phyloP scores from a whole-genome alignment of 345 rosid genomes.

The Chamaenerion angustifolium region DNA sequence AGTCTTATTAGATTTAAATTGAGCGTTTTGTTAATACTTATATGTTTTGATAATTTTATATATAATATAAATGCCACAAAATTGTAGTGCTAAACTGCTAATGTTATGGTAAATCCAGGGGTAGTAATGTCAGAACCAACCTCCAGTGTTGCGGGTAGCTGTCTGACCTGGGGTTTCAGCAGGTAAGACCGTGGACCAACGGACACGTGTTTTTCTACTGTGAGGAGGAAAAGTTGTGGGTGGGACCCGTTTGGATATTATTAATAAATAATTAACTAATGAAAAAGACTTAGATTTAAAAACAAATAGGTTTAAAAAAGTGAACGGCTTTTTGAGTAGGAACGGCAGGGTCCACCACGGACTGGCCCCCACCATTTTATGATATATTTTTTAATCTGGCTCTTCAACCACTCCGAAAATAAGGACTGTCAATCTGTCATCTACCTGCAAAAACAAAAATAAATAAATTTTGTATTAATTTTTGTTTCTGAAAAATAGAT shows the following conservation, averaged over 20 bases:
- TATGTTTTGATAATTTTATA: no score
- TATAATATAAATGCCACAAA: background rate
- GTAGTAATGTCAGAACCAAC: background rate
- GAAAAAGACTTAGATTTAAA: background rate
- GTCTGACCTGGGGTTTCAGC: conserved; percentile 2
- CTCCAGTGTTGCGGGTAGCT: conserved; percentile 3
- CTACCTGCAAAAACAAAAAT: background rate
- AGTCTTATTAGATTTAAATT: no score
- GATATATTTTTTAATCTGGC: background rate
- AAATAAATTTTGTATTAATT: no score
- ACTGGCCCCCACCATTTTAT: conserved; percentile 6
- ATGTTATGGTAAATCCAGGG: background rate
- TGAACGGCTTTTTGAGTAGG: no score
- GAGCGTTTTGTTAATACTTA: no score
- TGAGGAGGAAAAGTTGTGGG: background rate
- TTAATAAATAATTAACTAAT: background rate
- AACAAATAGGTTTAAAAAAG: no score
- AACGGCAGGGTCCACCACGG: conserved; percentile 1
- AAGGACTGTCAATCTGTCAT: conserved; percentile 1
- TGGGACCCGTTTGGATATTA: background rate
- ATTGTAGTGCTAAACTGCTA: background rate
- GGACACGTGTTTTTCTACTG: conserved; percentile 1
- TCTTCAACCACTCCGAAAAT: conserved; percentile 6
- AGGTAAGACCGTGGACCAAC: background rate
- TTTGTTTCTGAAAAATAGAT: no score